Evolutionary conservation across 2,329 filamentous ascomycete genomes (phyloP).

Genomic region (Botrytis hyacinthi): DNA sequence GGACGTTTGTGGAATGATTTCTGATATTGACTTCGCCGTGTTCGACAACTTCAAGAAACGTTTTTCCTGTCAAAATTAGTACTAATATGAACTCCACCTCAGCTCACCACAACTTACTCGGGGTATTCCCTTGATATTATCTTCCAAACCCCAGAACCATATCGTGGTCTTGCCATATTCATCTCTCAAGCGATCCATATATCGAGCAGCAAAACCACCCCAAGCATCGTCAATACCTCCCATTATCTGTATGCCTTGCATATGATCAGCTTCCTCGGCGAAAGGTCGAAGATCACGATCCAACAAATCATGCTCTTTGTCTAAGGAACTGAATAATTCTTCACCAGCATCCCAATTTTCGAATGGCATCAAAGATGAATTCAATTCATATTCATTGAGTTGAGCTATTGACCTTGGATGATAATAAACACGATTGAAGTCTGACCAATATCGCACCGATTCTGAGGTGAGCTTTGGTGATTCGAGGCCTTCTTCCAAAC

Average conservation of each 20-base stretch:
- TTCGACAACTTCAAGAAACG: constrained; percentile 68
- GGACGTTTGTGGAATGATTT: constrained; percentile 68
- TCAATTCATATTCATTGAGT: constrained; percentile 81
- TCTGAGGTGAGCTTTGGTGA: constrained; percentile 64
- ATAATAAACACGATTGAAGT: constrained; percentile 90
- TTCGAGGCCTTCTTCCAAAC: constrained; percentile 68
- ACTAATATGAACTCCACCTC: constrained; percentile 4
- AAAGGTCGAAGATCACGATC: constrained; percentile 90
- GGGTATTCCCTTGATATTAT: constrained; percentile 51
- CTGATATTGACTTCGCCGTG: constrained; percentile 67
- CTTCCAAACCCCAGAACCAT: constrained; percentile 84
- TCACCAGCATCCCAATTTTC: constrained; percentile 72
- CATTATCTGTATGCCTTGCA: constrained; percentile 83
- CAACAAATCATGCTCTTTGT: constrained; percentile 79
- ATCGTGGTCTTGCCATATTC: constrained; percentile 87
- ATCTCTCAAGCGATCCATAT: constrained; percentile 76
- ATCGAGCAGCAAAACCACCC: constrained; percentile 72
- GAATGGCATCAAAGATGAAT: constrained; percentile 77
- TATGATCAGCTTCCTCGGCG: constrained; percentile 86
- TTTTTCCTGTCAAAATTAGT: constrained; percentile 49
- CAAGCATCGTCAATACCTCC: constrained; percentile 73
- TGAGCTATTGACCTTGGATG: constrained; percentile 87
- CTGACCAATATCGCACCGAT: constrained; percentile 91
- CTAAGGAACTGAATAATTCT: constrained; percentile 70
- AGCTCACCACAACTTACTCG: constrained; percentile 46